Conservation (phyloP, 768 basidiomycete species). For the Pilatotrama ljubarskyi region DNA sequence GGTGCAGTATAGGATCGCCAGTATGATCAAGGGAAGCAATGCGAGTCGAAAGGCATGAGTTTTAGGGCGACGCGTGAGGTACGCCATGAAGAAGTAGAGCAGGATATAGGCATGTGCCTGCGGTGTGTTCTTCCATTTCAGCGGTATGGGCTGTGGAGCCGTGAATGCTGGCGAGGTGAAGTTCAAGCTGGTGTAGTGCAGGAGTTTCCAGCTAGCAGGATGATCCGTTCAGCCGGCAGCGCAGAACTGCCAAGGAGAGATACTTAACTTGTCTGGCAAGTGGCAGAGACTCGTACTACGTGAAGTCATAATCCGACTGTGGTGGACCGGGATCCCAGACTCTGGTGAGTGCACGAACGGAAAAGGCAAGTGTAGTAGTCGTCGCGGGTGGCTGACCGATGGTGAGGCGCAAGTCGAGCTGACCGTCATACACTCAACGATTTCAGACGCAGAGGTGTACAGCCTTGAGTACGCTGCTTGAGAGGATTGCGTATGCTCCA, state of each 20-base stretch:
- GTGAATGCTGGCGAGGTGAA: background rate
- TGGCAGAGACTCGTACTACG: background rate
- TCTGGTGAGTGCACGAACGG: background rate
- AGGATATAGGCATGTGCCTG: slow-evolving; percentile 19
- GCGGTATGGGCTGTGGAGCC: background rate
- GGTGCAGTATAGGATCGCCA: slow-evolving; percentile 43
- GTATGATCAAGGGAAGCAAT: slow-evolving; percentile 57
- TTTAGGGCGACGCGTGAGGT: slow-evolving; percentile 64
- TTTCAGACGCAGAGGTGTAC: too few relatives aligned
- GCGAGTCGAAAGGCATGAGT: slow-evolving; percentile 63
- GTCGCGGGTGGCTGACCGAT: background rate
- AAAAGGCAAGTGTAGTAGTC: background rate
- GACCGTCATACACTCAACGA: background rate
- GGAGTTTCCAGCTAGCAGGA: background rate
- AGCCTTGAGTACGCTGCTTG: too few relatives aligned
- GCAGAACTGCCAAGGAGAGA: background rate
- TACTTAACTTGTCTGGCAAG: background rate
- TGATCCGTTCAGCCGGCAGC: too few relatives aligned
- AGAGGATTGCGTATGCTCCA: too few relatives aligned
- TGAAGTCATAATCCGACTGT: too few relatives aligned
- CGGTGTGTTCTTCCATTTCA: slow-evolving; percentile 1
- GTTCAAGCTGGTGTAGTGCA: background rate
- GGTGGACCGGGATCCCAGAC: too few relatives aligned
- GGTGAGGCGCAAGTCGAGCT: background rate
- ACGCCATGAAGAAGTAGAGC: slow-evolving; percentile 67